phyloP scores from a whole-genome alignment of 306 rosid genomes.

The Vachellia pachyceras region DNA sequence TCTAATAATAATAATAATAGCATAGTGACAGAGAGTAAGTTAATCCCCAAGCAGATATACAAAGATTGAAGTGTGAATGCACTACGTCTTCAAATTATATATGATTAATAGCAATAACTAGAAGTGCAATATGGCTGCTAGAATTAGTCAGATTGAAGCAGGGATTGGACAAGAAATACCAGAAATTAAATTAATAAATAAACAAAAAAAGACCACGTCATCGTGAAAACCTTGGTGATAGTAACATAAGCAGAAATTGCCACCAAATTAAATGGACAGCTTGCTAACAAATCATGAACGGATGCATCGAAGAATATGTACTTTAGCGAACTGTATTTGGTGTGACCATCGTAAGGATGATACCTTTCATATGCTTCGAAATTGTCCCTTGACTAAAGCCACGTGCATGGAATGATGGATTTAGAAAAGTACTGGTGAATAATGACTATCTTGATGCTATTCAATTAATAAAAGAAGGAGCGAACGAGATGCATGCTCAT shows the following conservation, averaged over 20 bases:
- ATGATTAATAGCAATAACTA: conserved; percentile 17
- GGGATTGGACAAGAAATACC: conserved; percentile 19
- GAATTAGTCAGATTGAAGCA: conserved; percentile 46
- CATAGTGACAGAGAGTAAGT: conserved; percentile 23
- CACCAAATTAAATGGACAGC: conserved; percentile 39
- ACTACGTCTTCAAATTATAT: conserved; percentile 8
- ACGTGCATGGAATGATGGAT: too few species aligned
- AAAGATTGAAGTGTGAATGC: conserved; percentile 17
- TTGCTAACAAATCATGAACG: too few species aligned
- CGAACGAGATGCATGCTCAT: too few species aligned
- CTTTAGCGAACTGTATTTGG: too few species aligned
- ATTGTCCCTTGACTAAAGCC: too few species aligned
- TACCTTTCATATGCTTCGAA: too few species aligned
- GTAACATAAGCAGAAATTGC: conserved; percentile 45
- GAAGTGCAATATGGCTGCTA: background rate
- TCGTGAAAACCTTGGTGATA: conserved; percentile 39
- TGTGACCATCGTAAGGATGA: too few species aligned
- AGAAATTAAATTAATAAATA: background rate
- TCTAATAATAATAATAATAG: background rate
- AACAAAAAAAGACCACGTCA: conserved; percentile 32
- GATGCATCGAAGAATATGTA: too few species aligned
- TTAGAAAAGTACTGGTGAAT: too few species aligned
- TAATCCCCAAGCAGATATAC: conserved; percentile 25
- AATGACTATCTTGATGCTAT: too few species aligned
- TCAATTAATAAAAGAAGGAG: too few species aligned